phyloP scores from a whole-genome alignment of 768 basidiomycete species.

The Amanita subjunquillea region DNA sequence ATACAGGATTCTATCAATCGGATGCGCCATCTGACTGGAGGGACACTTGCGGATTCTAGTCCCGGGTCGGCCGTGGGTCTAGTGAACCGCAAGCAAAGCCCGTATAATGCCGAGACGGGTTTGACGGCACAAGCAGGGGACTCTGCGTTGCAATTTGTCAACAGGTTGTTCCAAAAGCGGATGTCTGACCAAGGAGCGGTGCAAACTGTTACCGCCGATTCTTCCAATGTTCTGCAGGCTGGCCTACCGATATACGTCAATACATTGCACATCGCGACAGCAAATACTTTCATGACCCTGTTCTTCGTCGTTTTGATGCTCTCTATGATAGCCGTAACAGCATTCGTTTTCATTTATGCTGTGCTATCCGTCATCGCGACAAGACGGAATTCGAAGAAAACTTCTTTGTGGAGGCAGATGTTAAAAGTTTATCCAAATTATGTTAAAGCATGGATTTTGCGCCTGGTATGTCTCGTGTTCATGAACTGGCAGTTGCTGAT shows the following conservation, averaged over 20 bases:
- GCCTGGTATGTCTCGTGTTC: conserved; percentile 40
- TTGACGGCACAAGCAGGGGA: background rate
- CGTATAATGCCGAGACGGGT: conserved; percentile 44
- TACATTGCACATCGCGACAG: conserved; percentile 65
- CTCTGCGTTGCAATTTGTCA: background rate
- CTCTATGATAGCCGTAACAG: conserved; percentile 43
- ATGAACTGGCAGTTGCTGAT: conserved; percentile 1
- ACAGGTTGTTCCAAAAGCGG: background rate
- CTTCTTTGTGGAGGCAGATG: conserved; percentile 9
- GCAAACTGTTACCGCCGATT: conserved; percentile 52
- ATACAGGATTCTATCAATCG: conserved; percentile 72
- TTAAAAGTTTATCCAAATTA: conserved; percentile 31
- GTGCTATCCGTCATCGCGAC: conserved; percentile 23
- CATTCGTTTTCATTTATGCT: conserved; percentile 43
- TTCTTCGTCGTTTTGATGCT: conserved; percentile 68
- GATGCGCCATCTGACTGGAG: conserved; percentile 80
- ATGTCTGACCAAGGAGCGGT: conserved; percentile 30
- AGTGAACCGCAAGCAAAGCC: conserved; percentile 75
- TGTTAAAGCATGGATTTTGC: conserved; percentile 50
- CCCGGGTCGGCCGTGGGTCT: conserved; percentile 57
- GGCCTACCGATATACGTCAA: conserved; percentile 81
- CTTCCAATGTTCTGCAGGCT: conserved; percentile 60
- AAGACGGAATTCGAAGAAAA: conserved; percentile 8
- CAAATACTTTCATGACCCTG: conserved; percentile 86
- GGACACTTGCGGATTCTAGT: conserved; percentile 50